Conservation (phyloP, 768 basidiomycete genomes). For the Hortiboletus flavorubellus region DNA sequence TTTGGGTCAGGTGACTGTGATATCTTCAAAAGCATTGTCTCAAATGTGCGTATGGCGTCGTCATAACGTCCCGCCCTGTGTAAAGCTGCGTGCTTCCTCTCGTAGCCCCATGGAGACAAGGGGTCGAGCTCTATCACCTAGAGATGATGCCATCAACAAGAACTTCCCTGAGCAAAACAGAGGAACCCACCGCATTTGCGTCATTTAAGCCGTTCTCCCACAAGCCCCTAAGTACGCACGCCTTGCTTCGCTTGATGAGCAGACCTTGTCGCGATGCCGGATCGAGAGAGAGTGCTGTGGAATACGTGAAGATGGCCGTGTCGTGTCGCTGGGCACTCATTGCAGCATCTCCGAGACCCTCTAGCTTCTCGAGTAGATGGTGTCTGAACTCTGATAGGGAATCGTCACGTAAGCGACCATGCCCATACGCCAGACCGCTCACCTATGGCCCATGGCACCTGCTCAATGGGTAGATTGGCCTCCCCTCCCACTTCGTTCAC, state of each 20-base stretch:
- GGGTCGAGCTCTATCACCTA: too few relatives aligned
- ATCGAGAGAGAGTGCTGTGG: neutral
- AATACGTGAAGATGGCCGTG: neutral
- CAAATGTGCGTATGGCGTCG: too few relatives aligned
- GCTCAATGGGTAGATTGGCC: neutral
- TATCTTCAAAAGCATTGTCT: too few relatives aligned
- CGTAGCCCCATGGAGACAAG: too few relatives aligned
- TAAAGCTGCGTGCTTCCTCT: too few relatives aligned
- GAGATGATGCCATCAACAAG: too few relatives aligned
- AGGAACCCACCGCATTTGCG: neutral
- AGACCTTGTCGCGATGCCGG: neutral
- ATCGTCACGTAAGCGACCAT: too few relatives aligned
- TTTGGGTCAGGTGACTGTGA: too few relatives aligned
- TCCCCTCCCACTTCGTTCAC: neutral
- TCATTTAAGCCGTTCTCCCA: neutral
- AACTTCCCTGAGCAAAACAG: too few relatives aligned
- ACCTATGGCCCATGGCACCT: neutral
- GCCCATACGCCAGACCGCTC: neutral
- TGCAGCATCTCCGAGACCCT: neutral
- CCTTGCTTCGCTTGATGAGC: neutral
- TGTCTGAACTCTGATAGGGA: neutral
- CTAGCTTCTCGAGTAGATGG: neutral
- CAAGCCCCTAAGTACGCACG: neutral
- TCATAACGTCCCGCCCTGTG: too few relatives aligned
- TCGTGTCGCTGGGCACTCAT: neutral